Conservation (phyloP, 2,329 filamentous ascomycete species). For the Fusarium redolens region DNA sequence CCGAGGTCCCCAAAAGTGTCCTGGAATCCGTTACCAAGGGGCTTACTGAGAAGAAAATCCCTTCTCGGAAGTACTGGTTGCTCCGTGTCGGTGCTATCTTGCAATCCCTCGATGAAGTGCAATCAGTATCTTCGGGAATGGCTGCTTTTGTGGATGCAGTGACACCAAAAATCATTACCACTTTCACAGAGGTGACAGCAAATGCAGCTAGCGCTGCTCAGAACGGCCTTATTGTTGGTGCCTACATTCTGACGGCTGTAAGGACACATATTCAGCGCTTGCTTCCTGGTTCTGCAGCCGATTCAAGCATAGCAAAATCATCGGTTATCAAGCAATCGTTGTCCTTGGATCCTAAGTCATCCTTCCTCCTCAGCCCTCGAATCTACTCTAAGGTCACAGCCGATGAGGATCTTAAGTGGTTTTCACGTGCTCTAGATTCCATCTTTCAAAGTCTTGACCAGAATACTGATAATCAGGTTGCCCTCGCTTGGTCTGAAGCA, state of each 20-base stretch:
- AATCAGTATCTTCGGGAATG: slow-evolving; percentile 58
- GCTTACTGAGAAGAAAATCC: slow-evolving; percentile 83
- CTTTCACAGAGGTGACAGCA: slow-evolving; percentile 80
- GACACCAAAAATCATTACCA: slow-evolving; percentile 69
- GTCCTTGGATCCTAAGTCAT: slow-evolving; percentile 80
- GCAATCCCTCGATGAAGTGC: slow-evolving; percentile 61
- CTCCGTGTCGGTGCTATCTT: slow-evolving; percentile 78
- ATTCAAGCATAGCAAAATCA: slow-evolving; percentile 64
- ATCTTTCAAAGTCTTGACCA: slow-evolving; percentile 66
- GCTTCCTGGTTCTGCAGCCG: slow-evolving; percentile 63
- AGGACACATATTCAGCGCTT: slow-evolving; percentile 65
- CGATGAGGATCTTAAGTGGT: slow-evolving; percentile 83
- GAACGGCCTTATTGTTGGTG: slow-evolving; percentile 82
- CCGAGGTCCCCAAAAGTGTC: slow-evolving; percentile 72
- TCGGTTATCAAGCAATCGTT: slow-evolving; percentile 74
- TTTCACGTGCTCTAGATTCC: slow-evolving; percentile 75
- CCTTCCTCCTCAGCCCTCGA: slow-evolving; percentile 85
- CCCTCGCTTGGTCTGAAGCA: slow-evolving; percentile 82
- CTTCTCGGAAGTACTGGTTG: slow-evolving; percentile 83
- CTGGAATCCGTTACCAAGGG: slow-evolving; percentile 83
- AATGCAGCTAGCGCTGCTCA: slow-evolving; percentile 86
- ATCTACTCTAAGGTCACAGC: slow-evolving; percentile 83
- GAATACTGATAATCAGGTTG: slow-evolving; percentile 60
- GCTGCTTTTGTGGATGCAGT: slow-evolving; percentile 64
- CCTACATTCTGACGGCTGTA: slow-evolving; percentile 78